These are phyloP conservation scores for Claviceps pusilla DNA, from an alignment of 2,329 filamentous ascomycete species.

Conservation along the genomic window DNA sequence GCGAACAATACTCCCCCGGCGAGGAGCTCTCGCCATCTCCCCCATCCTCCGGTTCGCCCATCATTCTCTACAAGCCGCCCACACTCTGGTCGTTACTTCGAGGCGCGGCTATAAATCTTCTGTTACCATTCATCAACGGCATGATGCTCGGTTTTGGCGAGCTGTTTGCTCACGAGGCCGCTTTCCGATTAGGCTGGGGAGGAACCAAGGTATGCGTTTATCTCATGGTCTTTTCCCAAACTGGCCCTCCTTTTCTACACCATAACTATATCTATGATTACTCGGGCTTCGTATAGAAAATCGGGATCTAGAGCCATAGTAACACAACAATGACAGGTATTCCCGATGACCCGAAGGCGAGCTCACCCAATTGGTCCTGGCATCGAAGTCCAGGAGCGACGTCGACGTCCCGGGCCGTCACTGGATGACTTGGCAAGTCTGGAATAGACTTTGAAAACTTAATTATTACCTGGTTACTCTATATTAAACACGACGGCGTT, in stretches of 20 bases:
- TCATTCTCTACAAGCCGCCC: constrained; percentile 80
- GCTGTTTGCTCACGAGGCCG: constrained; percentile 88
- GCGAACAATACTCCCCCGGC: constrained; percentile 61
- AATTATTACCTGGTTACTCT: neutral
- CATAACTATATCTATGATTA: neutral
- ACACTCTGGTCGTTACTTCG: constrained; percentile 74
- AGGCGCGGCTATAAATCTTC: constrained; percentile 86
- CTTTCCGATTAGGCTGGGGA: constrained; percentile 84
- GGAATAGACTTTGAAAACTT: constrained; percentile 35
- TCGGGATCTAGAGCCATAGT: constrained; percentile 6
- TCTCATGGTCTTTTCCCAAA: neutral
- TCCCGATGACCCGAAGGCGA: constrained; percentile 44
- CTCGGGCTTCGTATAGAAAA: neutral
- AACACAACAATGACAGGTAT: constrained; percentile 28
- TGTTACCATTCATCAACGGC: constrained; percentile 91
- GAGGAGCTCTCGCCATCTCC: constrained; percentile 48
- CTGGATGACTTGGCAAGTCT: constrained; percentile 53
- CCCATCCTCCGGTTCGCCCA: constrained; percentile 46
- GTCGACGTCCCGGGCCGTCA: constrained; percentile 39
- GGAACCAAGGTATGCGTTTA: constrained; percentile 59
- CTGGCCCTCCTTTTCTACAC: neutral
- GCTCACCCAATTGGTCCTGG: constrained; percentile 62
- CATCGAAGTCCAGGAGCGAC: constrained; percentile 61
- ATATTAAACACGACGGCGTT: neutral
- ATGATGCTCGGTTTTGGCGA: constrained; percentile 98